Conservation (phyloP, 129 eudicot genomes). For the Chrysanthemum seticuspe region DNA sequence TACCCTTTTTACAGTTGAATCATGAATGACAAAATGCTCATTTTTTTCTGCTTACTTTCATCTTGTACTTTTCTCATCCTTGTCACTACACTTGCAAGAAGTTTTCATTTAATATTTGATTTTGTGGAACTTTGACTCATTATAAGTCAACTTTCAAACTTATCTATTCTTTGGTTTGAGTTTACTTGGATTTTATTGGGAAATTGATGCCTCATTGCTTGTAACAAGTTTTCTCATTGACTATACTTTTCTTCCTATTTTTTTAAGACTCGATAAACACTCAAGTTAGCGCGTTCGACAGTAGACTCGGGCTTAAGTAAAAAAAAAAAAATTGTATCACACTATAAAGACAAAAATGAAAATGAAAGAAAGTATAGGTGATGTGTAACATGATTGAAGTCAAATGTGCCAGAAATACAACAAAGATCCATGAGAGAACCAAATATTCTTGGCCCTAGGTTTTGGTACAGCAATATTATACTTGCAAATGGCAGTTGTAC, state of each 20-base stretch:
- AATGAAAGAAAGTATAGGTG: slow-evolving; percentile 18
- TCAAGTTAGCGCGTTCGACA: background rate
- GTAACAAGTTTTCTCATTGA: background rate
- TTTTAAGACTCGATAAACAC: background rate
- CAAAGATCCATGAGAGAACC: slow-evolving; percentile 35
- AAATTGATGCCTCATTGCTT: slow-evolving; percentile 22
- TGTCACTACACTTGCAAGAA: slow-evolving; percentile 11
- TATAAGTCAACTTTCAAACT: slow-evolving; percentile 17
- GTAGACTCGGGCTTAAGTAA: background rate
- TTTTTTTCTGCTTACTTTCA: slow-evolving; percentile 12
- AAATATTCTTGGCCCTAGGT: slow-evolving; percentile 39
- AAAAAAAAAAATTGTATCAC: background rate
- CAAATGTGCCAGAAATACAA: slow-evolving; percentile 30
- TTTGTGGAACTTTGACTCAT: slow-evolving; percentile 25
- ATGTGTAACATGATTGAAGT: slow-evolving; percentile 35
- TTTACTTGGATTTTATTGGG: slow-evolving; percentile 29
- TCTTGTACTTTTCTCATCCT: slow-evolving; percentile 16
- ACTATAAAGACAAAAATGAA: background rate
- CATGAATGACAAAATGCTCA: slow-evolving; percentile 26
- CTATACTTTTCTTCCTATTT: background rate
- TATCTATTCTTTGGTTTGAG: slow-evolving; percentile 14
- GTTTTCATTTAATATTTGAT: background rate
- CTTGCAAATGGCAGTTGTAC: slow-evolving; percentile 43
- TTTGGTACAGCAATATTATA: slow-evolving; percentile 39
- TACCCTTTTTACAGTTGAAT: slow-evolving; percentile 32